Base-by-base conservation (phyloP, 805 yeast species). In the Candida ponderosae region DNA sequence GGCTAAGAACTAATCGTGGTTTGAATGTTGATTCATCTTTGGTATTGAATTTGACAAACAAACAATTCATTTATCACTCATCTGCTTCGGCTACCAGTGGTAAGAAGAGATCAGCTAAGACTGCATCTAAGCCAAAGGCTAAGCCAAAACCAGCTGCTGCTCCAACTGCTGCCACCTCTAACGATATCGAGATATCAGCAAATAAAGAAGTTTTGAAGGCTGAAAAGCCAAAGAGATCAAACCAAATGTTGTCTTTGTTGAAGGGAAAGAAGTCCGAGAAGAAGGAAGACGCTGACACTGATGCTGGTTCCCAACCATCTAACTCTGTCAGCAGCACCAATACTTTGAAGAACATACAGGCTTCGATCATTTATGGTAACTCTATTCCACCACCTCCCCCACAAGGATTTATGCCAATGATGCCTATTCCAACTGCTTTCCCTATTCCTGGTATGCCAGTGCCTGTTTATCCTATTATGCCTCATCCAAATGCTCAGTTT, bases 1-100 rank as follows among this genome's bases (percentile, higher is more conserved):
- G 85, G 55, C 67, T 88, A 50, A 63, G 62, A 36, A 73, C 90
- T 5, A 82, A 78, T 50, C 78, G 98, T 53, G 98, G 97, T 16
- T 60, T 87, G 47, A 76, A 82, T 18, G 75, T 93, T 38, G 95
- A 85, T 45, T 78, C 95, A 0, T 77, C 90, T 0, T 70, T 85
- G 38, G 78, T 93, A 27, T 69, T 93, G 60, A 93, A 93, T 55
- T 53, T 90, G 35, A 69, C 90, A 5, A 63, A 75, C 49, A 74
- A 73, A 43, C 96, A 90, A 56, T 74, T 85, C 49, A 76, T 84
- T 29, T 84, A 72, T 56, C 89, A 83, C 48, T 75, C 88, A 4
- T 74, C 74, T 49, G 81, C 84, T 10, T 76, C 88, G 6, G 40
- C 53, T 23, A 36, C 40, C 37, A n/a, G n/a, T n/a, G n/a, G n/a